Evolutionary conservation across 208 protist species (phyloP), one percentile per base, ranked within the genome.

Genomic region (Leishmania guyanensis): DNA sequence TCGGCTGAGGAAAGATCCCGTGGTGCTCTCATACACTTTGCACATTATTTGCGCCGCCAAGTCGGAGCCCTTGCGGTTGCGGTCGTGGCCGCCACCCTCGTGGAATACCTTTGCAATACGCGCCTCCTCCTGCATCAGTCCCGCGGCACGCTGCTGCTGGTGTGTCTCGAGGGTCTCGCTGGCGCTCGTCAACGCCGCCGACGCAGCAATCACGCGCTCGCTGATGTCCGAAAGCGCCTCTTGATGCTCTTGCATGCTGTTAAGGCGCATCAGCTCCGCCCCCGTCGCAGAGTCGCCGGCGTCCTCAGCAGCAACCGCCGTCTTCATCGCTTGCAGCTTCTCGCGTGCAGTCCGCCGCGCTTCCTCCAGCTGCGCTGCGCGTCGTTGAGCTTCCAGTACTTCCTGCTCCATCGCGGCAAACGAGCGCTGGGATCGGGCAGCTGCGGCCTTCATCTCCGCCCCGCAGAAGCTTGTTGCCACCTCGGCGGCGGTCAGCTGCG

Each of bases 21-120:
- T 84, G 12, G 86, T 83, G 17, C 51, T 33, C 22, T 78, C 64
- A 51, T 85, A 79, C n/a, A 87, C 84, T 1, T 86, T 83, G 9
- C 77, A 16, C 79, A 83, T 74, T 9, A 81, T 29, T 53, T 70
- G 54, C 43, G 26, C 60, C 6, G 43, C 14, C 56, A 60, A 4
- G 39, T 68, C 64, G n/a, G 66, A 33, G 78, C 62, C 5, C 33
- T 60, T 0, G 33, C 77, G 43, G 58, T 48, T 33, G 56, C 36
- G 16, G 17, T 3, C 10, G 62, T 16, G 39, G 20, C 50, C 48
- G 14, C 72, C 66, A 50, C 50, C 14, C 51, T 69, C 50, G 17
- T 54, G 56, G 74, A 87, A 78, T 36, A 89, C 26, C 62, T 62
- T 48, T 10, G 70, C 48, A 33, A 77, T 56, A 26, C 53, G 56